A percentile compares a stretch with the other conserved stretches of the same genome.
phyloP scores from a whole-genome alignment of 1,139 yeast species.

The Lodderomyces elongisporus region DNA sequence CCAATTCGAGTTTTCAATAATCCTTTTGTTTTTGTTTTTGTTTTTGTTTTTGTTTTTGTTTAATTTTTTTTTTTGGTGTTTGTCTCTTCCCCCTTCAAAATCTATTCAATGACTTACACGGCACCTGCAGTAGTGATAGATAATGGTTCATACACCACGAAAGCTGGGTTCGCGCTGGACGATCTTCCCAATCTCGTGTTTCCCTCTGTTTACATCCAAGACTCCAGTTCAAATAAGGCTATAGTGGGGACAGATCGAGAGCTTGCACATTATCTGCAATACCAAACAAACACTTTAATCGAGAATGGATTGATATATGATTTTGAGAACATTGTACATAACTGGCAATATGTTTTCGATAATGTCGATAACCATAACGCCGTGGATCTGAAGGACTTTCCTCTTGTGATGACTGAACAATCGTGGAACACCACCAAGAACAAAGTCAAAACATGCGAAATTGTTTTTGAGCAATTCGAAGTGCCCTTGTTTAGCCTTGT shows the following conservation, averaged over 20 bases:
- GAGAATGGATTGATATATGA: constrained; percentile 65
- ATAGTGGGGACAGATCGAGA: constrained; percentile 50
- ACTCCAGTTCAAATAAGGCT: constrained; percentile 18
- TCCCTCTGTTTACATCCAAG: constrained; percentile 47
- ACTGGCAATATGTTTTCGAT: constrained; percentile 56
- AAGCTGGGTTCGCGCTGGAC: constrained; percentile 66
- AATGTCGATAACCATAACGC: constrained; percentile 41
- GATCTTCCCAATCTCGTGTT: constrained; percentile 59
- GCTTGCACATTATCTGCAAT: constrained; percentile 34
- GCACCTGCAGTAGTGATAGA: constrained; percentile 65
- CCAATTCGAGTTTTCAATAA: too few relatives aligned
- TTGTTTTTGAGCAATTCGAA: constrained; percentile 59
- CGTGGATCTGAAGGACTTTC: constrained; percentile 48
- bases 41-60: too few relatives aligned
- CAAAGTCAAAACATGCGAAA: constrained; percentile 47
- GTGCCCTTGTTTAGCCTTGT: constrained; percentile 66
- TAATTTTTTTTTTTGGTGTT: too few relatives aligned
- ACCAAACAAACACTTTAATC: constrained; percentile 57
- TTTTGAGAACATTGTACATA: constrained; percentile 54
- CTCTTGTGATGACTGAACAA: constrained; percentile 63
- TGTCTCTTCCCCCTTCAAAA: too few relatives aligned
- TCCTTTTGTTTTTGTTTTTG: too few relatives aligned
- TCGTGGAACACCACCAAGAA: constrained; percentile 56
- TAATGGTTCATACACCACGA: constrained; percentile 59
- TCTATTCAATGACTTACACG: constrained; percentile 31